A percentile compares a stretch with the other conserved stretches of the same genome.
Conservation (phyloP, 176 grass and related monocot genomes). For the Hordeum marinum region DNA sequence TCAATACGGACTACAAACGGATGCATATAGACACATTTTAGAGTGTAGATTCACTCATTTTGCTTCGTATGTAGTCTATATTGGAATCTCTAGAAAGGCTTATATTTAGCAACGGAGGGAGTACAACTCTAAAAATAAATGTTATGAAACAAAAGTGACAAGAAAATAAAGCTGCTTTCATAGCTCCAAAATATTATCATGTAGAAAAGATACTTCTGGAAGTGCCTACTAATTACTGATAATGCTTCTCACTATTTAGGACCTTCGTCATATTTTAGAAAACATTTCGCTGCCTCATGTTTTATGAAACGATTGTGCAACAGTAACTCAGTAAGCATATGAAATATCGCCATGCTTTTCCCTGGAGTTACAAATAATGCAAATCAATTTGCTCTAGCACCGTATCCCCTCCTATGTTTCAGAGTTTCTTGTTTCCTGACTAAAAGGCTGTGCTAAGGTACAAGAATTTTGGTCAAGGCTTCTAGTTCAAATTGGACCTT, state of each 20-base stretch:
- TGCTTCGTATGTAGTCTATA: no score
- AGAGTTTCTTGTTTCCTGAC: slow-evolving; percentile 1
- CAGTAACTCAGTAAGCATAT: slow-evolving; percentile 2
- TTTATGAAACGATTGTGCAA: not conserved
- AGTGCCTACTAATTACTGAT: not conserved
- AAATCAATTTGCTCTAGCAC: not conserved
- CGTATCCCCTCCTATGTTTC: not conserved
- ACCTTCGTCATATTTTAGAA: not conserved
- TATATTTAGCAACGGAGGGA: no score
- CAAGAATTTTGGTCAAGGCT: not conserved
- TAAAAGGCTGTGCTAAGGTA: slow-evolving; percentile 4
- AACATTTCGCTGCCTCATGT: not conserved
- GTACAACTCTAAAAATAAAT: slow-evolving; percentile 1
- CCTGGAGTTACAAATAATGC: slow-evolving; percentile 3
- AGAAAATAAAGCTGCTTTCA: not conserved
- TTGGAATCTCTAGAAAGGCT: no score
- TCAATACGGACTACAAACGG: no score
- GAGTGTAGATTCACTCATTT: no score
- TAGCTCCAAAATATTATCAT: not conserved
- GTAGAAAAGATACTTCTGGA: slow-evolving; percentile 6
- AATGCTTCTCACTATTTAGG: slow-evolving; percentile 1
- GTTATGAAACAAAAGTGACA: not conserved
- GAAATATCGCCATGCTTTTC: slow-evolving; percentile 3
- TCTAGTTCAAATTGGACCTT: slow-evolving; percentile 8
- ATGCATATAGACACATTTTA: no score